A percentile compares a stretch with the other conserved stretches of the same genome.
phyloP scores from a whole-genome alignment of 2,329 filamentous ascomycete species.

The Apiospora arundinis region DNA sequence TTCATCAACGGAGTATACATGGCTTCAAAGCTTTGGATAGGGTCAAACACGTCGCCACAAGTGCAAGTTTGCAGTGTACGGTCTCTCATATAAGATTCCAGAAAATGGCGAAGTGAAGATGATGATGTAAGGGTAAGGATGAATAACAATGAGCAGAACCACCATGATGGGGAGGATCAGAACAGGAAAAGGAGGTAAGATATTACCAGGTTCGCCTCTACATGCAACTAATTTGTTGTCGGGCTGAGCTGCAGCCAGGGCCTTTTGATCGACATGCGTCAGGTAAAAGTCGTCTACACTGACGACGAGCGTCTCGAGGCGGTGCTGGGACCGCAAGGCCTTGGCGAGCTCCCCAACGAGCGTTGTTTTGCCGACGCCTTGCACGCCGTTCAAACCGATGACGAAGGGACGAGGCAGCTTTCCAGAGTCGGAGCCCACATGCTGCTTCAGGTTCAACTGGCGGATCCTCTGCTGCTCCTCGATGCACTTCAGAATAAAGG shows the following conservation, averaged over 20 bases:
- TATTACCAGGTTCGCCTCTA: conserved; percentile 77
- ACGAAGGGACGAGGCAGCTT: conserved; percentile 68
- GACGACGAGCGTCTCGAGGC: conserved; percentile 71
- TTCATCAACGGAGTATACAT: neutral
- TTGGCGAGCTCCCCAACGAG: conserved; percentile 72
- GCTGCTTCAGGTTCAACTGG: conserved; percentile 24
- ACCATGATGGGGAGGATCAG: conserved; percentile 2
- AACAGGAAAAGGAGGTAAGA: neutral
- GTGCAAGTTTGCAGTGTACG: neutral
- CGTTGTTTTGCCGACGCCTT: conserved; percentile 92
- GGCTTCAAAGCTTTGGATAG: neutral
- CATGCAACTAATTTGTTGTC: conserved; percentile 80
- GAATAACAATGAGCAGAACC: conserved; percentile 13
- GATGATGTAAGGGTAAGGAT: neutral
- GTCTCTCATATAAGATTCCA: neutral
- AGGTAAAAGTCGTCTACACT: conserved; percentile 94
- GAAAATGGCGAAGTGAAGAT: too few species aligned
- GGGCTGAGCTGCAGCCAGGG: conserved; percentile 68
- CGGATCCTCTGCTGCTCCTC: conserved; percentile 50
- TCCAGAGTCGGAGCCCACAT: neutral
- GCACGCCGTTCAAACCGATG: conserved; percentile 87
- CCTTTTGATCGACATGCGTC: conserved; percentile 69
- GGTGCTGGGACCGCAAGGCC: conserved; percentile 60
- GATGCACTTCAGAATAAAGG: conserved; percentile 73
- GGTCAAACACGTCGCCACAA: neutral